Conservation (phyloP, 495 filamentous ascomycete species). For the Apiosordaria backusii region DNA sequence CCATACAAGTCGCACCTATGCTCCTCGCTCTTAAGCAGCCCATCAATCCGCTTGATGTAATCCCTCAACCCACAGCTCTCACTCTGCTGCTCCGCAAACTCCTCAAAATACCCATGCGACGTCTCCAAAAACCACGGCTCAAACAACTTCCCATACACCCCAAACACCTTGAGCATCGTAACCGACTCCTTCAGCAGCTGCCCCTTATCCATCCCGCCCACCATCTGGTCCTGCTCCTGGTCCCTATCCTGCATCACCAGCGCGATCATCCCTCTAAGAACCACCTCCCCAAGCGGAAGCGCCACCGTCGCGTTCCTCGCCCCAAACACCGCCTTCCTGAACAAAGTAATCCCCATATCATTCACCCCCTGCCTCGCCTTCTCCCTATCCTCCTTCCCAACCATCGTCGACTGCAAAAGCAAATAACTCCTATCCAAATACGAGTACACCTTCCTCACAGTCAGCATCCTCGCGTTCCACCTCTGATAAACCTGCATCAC, state of each 20-base stretch:
- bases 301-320: slow-evolving; percentile 12
- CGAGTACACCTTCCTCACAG: slow-evolving; percentile 80
- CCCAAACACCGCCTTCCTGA: slow-evolving; percentile 55
- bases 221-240: slow-evolving; percentile 33
- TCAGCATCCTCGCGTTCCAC: slow-evolving; percentile 76
- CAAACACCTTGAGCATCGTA: slow-evolving; percentile 74
- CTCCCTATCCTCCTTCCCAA: slow-evolving; percentile 37
- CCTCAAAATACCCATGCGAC: slow-evolving; percentile 61
- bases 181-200: slow-evolving; percentile 66
- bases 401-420: slow-evolving; percentile 34
- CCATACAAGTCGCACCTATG: slow-evolving; percentile 71
- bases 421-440: slow-evolving; percentile 90
- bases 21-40: slow-evolving; percentile 66
- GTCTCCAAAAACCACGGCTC: slow-evolving; percentile 67
- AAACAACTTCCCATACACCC: slow-evolving; percentile 72
- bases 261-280: slow-evolving; percentile 70
- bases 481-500: slow-evolving; percentile 68
- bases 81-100: slow-evolving; percentile 62
- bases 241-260: slow-evolving; percentile 70
- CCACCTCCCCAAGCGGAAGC: slow-evolving; percentile 48
- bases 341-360: slow-evolving; percentile 56
- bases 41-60: slow-evolving; percentile 65
- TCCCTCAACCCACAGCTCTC: slow-evolving; percentile 54
- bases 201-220: slow-evolving; percentile 39
- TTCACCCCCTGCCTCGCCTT: slow-evolving; percentile 50